Percentiles rank a stretch among this genome's conserved stretches.
Conservation (phyloP, 192 early-diverging fungal genomes). For the Gaertneriomyces sp. region DNA sequence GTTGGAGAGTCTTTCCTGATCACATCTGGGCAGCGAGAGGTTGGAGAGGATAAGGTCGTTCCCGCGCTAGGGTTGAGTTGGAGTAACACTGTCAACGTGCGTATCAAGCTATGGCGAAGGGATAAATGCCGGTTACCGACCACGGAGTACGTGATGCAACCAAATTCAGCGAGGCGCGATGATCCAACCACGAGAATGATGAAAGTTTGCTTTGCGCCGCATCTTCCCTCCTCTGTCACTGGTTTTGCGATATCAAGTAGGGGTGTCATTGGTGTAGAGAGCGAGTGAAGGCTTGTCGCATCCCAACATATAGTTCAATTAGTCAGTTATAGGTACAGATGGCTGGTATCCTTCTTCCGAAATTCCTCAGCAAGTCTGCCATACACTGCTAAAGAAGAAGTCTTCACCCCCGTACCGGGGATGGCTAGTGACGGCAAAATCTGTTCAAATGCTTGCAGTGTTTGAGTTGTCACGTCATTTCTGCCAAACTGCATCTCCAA, state of each 20-base stretch:
- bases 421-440: background rate
- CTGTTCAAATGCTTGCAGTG: constrained; percentile 1
- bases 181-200: background rate
- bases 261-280: constrained; percentile 9
- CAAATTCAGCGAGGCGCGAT: constrained; percentile 4
- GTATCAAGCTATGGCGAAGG: constrained; percentile 51
- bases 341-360: background rate
- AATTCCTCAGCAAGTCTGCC: too few relatives aligned
- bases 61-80: constrained; percentile 71
- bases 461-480: background rate
- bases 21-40: background rate
- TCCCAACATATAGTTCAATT: background rate
- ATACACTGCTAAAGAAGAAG: too few relatives aligned
- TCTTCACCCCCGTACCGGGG: too few relatives aligned
- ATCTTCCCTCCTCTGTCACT: constrained; percentile 6
- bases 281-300: background rate
- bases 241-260: constrained; percentile 1
- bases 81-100: constrained; percentile 69
- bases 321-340: constrained; percentile 1
- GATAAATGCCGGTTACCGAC: background rate
- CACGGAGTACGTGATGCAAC: background rate
- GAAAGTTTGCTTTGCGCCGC: constrained; percentile 17
- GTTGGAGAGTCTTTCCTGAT: background rate
- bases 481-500: constrained; percentile 8
- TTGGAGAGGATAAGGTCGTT: background rate